Base-by-base conservation (phyloP, 805 yeast species). In the Ogataea dorogensis region DNA sequence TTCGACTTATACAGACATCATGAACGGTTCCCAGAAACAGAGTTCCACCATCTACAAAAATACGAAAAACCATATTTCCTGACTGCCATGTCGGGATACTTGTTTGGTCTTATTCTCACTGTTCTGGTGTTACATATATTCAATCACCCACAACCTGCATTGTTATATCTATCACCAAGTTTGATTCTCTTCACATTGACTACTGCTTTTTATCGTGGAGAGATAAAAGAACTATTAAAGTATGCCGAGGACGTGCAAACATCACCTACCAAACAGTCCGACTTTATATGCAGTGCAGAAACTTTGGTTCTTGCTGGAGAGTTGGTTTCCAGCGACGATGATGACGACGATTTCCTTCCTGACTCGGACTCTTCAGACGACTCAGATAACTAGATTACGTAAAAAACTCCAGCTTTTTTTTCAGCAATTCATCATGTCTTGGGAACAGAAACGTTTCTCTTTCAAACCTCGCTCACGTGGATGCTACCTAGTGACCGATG, bases 401-500 rank as follows among this genome's bases (percentile, higher is more conserved):
- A 29, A 36, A n/a, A n/a, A 22, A 13, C 11, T 13, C 11, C 11
- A 18, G n/a, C 7, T 9, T 24, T 14, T 24, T 24, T 29, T 21
- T 16, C 17, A 43, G 17, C 33, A 28, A 20, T 31, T 20, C 4
- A 21, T 17, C 5, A 50, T 46, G 56, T 21, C 53, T 11, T 83
- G 88, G 88, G 71, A 67, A 30, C 88, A 82, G 48, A 65, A 61
- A 26, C 72, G 69, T 28, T 70, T 82, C 51, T 52, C 77, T 7
- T 64, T 82, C 24, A 44, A 67, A 4, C 71, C 87, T 3, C 70
- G 84, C 26, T 53, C 78, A 5, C 71, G 81, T 46, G 94, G 94
- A 3, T 72, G 78, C 41, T 81, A 85, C 58, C 65, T 86, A 17
- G 73, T 85, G 38, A 81, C 88, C 1, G 79, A 81, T 30, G 93